Conservation (phyloP, 2,329 filamentous ascomycete species). For the Neonectria punicea region DNA sequence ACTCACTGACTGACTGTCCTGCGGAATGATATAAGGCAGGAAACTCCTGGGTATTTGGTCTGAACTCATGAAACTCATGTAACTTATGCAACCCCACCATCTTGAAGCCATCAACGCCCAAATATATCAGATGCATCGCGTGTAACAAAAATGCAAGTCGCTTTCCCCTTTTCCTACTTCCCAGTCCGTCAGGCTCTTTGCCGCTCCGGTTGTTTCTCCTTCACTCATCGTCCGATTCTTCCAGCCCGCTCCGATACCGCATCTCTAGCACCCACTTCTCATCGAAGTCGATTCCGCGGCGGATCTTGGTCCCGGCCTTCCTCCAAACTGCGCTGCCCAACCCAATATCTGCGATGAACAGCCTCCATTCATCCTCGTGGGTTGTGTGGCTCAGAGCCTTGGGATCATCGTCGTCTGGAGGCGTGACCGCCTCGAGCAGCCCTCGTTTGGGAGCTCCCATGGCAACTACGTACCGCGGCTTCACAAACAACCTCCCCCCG, state of each 20-base stretch:
- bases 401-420: slow-evolving; percentile 53
- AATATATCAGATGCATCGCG: slow-evolving; percentile 26
- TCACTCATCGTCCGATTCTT: slow-evolving; percentile 42
- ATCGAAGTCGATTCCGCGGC: slow-evolving; percentile 89
- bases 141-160: slow-evolving; percentile 32
- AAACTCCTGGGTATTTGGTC: slow-evolving; percentile 43
- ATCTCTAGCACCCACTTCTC: slow-evolving; percentile 86
- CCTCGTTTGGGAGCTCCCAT: slow-evolving; percentile 90
- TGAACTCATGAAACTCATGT: slow-evolving; percentile 33
- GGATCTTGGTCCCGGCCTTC: slow-evolving; percentile 82
- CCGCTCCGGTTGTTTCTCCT: neutral
- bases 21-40: neutral
- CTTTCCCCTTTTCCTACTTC: slow-evolving; percentile 15
- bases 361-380: slow-evolving; percentile 74
- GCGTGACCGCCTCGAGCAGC: slow-evolving; percentile 78
- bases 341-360: slow-evolving; percentile 89
- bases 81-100: slow-evolving; percentile 22
- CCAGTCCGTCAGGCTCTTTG: slow-evolving; percentile 2
- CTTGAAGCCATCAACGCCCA: slow-evolving; percentile 32
- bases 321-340: slow-evolving; percentile 85
- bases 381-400: slow-evolving; percentile 44
- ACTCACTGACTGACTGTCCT: neutral
- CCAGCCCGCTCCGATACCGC: slow-evolving; percentile 56
- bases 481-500: slow-evolving; percentile 81
- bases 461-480: slow-evolving; percentile 83